A percentile compares a stretch with the other conserved stretches of the same genome.
phyloP scores from a whole-genome alignment of 257 asterid genomes.

The Solanum peruvianum region DNA sequence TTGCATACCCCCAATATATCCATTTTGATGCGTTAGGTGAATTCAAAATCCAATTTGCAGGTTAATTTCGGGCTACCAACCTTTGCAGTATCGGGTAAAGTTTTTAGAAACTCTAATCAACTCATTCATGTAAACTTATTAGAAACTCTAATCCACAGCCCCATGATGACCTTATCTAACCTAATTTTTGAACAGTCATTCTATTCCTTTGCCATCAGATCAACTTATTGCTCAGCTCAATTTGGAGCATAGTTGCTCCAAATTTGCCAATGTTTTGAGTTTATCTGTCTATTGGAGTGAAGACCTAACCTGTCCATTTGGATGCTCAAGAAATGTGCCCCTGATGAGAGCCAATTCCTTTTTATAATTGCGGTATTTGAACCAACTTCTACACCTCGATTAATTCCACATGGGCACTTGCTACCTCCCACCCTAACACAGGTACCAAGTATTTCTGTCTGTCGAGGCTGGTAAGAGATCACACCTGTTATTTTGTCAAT shows the following conservation, averaged over 20 bases:
- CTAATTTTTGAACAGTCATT: background rate
- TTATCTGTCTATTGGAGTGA: background rate
- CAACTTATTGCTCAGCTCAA: background rate
- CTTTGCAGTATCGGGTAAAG: background rate
- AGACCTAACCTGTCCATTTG: background rate
- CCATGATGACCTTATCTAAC: background rate
- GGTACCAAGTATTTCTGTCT: background rate
- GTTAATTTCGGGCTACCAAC: background rate
- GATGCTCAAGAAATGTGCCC: background rate
- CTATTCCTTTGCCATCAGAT: background rate
- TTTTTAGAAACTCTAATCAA: background rate
- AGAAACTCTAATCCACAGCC: background rate
- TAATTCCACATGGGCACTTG: background rate
- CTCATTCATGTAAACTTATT: background rate
- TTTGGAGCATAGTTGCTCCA: background rate
- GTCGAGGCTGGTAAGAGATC: background rate
- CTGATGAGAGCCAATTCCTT: background rate
- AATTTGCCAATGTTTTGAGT: background rate
- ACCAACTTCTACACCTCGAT: background rate
- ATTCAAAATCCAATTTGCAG: background rate
- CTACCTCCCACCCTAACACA: background rate
- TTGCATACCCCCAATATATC: background rate
- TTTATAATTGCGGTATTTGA: background rate
- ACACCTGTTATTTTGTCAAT: background rate
- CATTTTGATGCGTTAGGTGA: background rate